A percentile compares a stretch with the other conserved stretches of the same genome.
These are phyloP conservation scores for Novakomyces olei DNA, from an alignment of 805 yeast species.

Conservation along the genomic window DNA sequence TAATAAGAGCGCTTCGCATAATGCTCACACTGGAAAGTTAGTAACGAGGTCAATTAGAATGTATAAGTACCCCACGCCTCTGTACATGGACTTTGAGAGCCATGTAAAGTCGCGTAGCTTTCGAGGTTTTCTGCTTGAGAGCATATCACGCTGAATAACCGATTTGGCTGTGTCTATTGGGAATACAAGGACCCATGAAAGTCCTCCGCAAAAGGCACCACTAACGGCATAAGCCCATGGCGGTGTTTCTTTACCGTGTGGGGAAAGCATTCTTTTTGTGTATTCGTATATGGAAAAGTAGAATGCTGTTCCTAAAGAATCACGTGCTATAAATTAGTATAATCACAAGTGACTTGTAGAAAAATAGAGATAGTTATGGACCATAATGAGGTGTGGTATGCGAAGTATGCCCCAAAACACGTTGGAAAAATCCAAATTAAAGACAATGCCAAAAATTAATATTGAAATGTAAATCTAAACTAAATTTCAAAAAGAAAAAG, in stretches of 20 bases:
- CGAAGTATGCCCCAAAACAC: no score
- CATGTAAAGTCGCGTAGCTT: conserved; percentile 1
- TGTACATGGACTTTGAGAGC: background rate
- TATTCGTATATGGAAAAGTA: conserved; percentile 62
- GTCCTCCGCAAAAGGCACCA: conserved; percentile 60
- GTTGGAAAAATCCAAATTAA: no score
- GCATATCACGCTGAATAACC: conserved; percentile 49
- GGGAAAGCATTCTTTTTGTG: conserved; percentile 23
- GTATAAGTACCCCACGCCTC: background rate
- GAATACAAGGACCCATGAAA: conserved; percentile 54
- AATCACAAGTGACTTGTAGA: conserved; percentile 1
- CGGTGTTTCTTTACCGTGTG: conserved; percentile 13
- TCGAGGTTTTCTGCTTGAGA: conserved; percentile 12
- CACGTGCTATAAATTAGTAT: conserved; percentile 23
- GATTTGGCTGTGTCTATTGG: conserved; percentile 69
- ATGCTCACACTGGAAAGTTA: no score
- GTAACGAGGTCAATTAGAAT: no score
- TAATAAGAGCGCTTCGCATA: conserved; percentile 2
- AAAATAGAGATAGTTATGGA: no score
- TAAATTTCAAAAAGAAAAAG: no score
- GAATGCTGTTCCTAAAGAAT: conserved; percentile 45
- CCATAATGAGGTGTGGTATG: no score
- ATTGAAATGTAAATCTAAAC: no score
- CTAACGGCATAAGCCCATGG: conserved; percentile 35
- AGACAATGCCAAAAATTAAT: no score